Evolutionary conservation across 139 green algal species (phyloP).

Genomic region (Volvox reticuliferus): DNA sequence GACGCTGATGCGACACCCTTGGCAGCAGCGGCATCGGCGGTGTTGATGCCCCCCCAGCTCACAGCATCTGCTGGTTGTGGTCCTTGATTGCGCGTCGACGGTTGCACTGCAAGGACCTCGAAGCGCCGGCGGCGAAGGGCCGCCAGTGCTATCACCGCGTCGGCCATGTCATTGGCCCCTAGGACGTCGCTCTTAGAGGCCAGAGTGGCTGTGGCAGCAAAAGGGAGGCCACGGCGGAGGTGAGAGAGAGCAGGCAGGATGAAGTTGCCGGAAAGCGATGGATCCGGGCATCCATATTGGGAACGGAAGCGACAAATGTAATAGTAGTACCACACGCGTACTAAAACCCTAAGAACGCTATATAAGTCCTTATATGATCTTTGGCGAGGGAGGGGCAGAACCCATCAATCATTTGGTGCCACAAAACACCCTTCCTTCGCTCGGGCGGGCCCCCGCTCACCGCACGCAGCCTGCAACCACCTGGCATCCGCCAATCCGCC

Average conservation of each 20-base stretch:
- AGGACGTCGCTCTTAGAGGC: constrained; percentile 37
- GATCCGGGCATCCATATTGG: not conserved
- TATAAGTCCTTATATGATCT: too few relatives aligned
- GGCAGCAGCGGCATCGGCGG: too few relatives aligned
- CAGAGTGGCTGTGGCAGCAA: not conserved
- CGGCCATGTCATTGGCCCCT: constrained; percentile 14
- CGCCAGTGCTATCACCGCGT: constrained; percentile 17
- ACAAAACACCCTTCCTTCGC: too few relatives aligned
- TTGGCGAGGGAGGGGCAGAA: too few relatives aligned
- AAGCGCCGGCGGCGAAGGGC: not conserved
- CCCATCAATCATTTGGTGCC: too few relatives aligned
- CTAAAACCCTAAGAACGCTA: too few relatives aligned
- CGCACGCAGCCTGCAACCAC: constrained; percentile 30
- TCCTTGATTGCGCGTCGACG: too few relatives aligned
- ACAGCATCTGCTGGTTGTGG: too few relatives aligned
- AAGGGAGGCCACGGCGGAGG: not conserved
- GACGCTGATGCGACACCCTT: not conserved
- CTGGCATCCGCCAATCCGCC: not conserved
- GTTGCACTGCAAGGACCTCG: not conserved
- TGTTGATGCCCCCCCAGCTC: not conserved
- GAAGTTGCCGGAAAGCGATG: not conserved
- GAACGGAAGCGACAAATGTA: too few relatives aligned
- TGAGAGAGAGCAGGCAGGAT: not conserved
- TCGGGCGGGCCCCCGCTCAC: not conserved
- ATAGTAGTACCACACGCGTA: too few relatives aligned